Conservation (phyloP, 2,329 filamentous ascomycete genomes). For the Cladosporium sp. region DNA sequence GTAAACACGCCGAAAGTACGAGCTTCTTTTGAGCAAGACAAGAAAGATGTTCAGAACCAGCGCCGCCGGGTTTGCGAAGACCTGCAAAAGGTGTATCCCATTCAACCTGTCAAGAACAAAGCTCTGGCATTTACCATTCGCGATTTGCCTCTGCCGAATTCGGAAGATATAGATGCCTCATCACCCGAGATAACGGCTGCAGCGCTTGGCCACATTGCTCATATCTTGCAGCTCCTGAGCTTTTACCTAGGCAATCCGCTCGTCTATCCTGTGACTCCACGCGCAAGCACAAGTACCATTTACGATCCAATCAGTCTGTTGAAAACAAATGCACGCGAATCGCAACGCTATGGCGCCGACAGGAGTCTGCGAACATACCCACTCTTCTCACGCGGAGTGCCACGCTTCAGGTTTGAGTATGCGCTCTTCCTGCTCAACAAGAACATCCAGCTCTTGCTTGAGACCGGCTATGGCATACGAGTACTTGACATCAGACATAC, state of each 20-base stretch:
- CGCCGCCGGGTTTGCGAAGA: constrained; percentile 84
- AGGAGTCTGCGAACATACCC: constrained; percentile 58
- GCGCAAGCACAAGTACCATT: constrained; percentile 70
- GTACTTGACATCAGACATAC: constrained; percentile 90
- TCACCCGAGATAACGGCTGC: constrained; percentile 72
- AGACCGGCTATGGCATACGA: constrained; percentile 62
- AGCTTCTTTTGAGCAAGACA: constrained; percentile 42
- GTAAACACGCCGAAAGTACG: constrained; percentile 42
- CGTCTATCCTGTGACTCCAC: constrained; percentile 71
- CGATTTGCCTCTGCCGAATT: constrained; percentile 73
- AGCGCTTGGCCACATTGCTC: constrained; percentile 73
- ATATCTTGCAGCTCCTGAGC: constrained; percentile 70
- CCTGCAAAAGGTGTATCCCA: constrained; percentile 72
- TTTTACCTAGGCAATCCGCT: constrained; percentile 76
- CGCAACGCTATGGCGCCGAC: constrained; percentile 20
- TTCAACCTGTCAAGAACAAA: constrained; percentile 60
- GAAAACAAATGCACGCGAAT: constrained; percentile 22
- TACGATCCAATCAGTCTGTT: constrained; percentile 62
- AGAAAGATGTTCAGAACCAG: constrained; percentile 73
- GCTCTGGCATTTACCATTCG: constrained; percentile 82
- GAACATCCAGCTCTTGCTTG: constrained; percentile 70
- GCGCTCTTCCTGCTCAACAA: constrained; percentile 96
- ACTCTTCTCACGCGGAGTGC: constrained; percentile 65
- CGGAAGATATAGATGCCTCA: constrained; percentile 62
- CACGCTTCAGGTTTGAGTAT: constrained; percentile 88